Evolutionary conservation across 345 rosid species (phyloP), one percentile per base, ranked within the genome.

Genomic region (Citropsis articulata): DNA sequence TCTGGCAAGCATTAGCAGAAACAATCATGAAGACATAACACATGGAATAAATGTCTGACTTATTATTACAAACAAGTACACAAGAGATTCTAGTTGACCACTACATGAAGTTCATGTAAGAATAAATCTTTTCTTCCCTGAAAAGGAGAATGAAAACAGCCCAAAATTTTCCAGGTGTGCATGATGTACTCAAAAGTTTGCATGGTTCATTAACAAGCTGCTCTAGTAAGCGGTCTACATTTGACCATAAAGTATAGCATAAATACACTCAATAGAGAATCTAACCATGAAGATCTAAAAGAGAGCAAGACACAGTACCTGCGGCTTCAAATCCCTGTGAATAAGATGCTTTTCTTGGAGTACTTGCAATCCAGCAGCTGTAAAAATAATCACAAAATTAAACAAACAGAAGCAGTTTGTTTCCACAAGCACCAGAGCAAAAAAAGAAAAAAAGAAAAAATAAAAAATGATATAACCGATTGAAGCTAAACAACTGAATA

Each of bases 281-380:
- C 75, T 48, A 24, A 56, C 35, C 56, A 72, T 42, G 57, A 22
- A 28, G 73, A 31, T 42, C 61, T 55, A 57, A 68, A 75, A 72
- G 69, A 68, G 31, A n/a, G 53, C n/a, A 59, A 77, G 59, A 25
- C 30, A 45, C 6, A 35, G 53, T 65, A 91, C 98, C 96, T 93
- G 94, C 36, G 96, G 98, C 84, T 93, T 93, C 81, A 93, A 89
- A 88, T 91, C 98, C 71, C 98, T 77, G 65, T 93, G 98, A 72
- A 93, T 89, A 72, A 85, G 91, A 83, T 93, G 92, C 77, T 90
- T 91, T 84, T 89, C 90, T 75, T 90, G 93, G 83, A 93, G 95
- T 73, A 89, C 98, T 86, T 90, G 89, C 85, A 93, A 83, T 36
- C 98, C 96, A 61, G 90, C 88, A 83, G 96, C 98, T 93, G 87